Percentiles rank a stretch among this genome's conserved stretches.
Conservation (phyloP, 2,329 filamentous ascomycete genomes). For the Stachybotrys echinatus region DNA sequence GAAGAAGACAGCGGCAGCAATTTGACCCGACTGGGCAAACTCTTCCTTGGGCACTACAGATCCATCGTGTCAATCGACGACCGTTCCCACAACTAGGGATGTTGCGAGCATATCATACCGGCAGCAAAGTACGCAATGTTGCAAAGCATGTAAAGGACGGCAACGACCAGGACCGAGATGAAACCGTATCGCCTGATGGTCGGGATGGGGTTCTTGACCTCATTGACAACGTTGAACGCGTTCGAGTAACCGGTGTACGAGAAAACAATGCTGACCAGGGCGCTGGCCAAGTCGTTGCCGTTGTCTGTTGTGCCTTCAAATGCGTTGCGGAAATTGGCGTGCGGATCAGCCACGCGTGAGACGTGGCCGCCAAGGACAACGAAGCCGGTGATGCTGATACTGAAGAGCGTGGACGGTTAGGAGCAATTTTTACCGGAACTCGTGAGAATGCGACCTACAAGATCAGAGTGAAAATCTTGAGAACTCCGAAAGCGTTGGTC, state of each 20-base stretch:
- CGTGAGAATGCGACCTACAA: slow-evolving; percentile 29
- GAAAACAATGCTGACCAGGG: slow-evolving; percentile 54
- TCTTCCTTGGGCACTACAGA: slow-evolving; percentile 41
- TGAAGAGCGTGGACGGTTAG: too few relatives aligned
- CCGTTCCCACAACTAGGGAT: neutral
- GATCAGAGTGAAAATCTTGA: slow-evolving; percentile 59
- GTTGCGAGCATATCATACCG: slow-evolving; percentile 18
- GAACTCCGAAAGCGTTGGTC: slow-evolving; percentile 48
- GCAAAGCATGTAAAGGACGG: slow-evolving; percentile 50
- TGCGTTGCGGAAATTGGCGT: slow-evolving; percentile 27
- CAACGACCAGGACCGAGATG: slow-evolving; percentile 44
- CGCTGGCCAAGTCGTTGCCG: slow-evolving; percentile 33
- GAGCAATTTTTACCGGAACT: too few relatives aligned
- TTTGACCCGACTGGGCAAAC: slow-evolving; percentile 46
- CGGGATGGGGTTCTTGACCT: slow-evolving; percentile 55
- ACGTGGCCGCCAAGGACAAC: slow-evolving; percentile 47
- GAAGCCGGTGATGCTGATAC: slow-evolving; percentile 52
- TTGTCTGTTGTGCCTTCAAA: slow-evolving; percentile 28
- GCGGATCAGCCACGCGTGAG: slow-evolving; percentile 22
- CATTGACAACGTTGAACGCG: slow-evolving; percentile 57
- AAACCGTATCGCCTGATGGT: slow-evolving; percentile 46
- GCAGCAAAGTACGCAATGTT: slow-evolving; percentile 59
- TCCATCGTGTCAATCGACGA: neutral
- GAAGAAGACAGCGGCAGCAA: slow-evolving; percentile 56
- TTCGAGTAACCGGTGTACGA: slow-evolving; percentile 54